Percentiles rank a stretch among this genome's conserved stretches.
These are phyloP conservation scores for Penicillium palitans DNA, from an alignment of 2,329 filamentous ascomycete genomes.

Conservation along the genomic window DNA sequence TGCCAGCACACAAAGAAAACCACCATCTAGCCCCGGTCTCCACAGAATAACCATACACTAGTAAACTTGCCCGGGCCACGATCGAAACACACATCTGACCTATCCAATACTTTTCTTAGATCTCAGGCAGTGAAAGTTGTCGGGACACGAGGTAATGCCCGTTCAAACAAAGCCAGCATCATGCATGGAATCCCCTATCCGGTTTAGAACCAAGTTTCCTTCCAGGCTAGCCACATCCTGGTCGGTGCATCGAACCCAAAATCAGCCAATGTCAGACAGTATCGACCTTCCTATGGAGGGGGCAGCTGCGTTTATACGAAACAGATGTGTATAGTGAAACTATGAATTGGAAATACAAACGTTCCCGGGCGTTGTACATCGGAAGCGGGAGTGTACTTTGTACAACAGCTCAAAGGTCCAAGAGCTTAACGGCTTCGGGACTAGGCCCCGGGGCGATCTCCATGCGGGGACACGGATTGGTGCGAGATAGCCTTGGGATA, in stretches of 20 bases:
- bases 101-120: neutral
- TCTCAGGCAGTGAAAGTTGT: neutral
- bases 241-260: neutral
- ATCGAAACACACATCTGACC: neutral
- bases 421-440: neutral
- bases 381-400: neutral
- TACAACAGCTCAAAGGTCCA: neutral
- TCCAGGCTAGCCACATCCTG: neutral
- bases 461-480: neutral
- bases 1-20: slow-evolving; percentile 6
- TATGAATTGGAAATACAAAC: neutral
- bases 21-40: neutral
- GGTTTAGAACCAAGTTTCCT: neutral
- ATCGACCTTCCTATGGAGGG: neutral
- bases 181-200: neutral
- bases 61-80: neutral
- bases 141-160: neutral
- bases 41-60: neutral
- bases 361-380: neutral
- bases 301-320: neutral
- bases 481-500: neutral
- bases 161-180: slow-evolving; percentile 1
- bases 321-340: neutral
- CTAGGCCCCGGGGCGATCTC: neutral
- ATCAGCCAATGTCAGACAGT: neutral